These are phyloP conservation scores for Cyclaneusma minus DNA, from an alignment of 2,329 filamentous ascomycete species.

Conservation along the genomic window DNA sequence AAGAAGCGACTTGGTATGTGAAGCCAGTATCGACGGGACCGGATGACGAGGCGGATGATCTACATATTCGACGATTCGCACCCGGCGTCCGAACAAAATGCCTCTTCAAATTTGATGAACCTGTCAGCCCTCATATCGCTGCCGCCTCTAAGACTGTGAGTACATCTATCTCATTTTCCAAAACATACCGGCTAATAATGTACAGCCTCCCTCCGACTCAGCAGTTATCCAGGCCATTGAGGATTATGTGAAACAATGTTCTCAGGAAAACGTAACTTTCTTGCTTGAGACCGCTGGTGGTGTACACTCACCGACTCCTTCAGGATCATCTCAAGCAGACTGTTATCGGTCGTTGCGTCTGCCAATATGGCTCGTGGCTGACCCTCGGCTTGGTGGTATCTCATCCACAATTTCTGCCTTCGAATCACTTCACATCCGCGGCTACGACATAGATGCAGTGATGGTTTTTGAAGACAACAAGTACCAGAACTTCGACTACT, in stretches of 20 bases:
- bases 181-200: constrained; percentile 18
- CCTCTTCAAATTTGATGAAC: constrained; percentile 56
- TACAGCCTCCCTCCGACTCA: constrained; percentile 32
- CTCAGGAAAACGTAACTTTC: constrained; percentile 35
- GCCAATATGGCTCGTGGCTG: constrained; percentile 60
- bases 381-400: constrained; percentile 64
- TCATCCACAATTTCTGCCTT: constrained; percentile 66
- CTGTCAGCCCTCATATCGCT: constrained; percentile 66
- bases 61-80: constrained; percentile 41
- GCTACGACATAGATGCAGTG: constrained; percentile 60
- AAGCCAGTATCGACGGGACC: constrained; percentile 75
- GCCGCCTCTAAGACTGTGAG: constrained; percentile 22
- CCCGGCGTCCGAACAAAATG: constrained; percentile 37
- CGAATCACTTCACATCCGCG: constrained; percentile 62
- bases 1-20: constrained; percentile 44
- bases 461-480: constrained; percentile 50
- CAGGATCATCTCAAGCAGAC: constrained; percentile 63
- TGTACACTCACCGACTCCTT: constrained; percentile 64
- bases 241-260: constrained; percentile 26
- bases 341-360: constrained; percentile 60
- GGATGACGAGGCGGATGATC: constrained; percentile 51
- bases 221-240: constrained; percentile 33
- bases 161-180: constrained; percentile 19
- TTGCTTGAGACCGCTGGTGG: constrained; percentile 74
- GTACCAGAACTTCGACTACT: constrained; percentile 54